Evolutionary conservation across 2,329 filamentous ascomycete species (phyloP).

Genomic region (Ramularia endophylla): DNA sequence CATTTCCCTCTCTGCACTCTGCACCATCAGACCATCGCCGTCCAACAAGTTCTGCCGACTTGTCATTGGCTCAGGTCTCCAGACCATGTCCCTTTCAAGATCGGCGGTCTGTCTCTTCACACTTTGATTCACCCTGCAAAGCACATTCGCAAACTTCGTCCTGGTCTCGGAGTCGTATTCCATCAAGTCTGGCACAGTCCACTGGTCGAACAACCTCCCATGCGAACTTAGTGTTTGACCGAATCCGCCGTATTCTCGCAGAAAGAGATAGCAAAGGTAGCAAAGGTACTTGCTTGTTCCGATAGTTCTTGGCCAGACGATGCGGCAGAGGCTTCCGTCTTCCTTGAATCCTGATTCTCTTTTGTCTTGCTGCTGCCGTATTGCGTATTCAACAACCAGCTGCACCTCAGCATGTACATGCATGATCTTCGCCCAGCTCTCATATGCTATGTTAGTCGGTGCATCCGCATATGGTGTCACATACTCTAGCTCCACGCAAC

Average conservation of each 20-base stretch:
- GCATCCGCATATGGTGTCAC: constrained; percentile 6
- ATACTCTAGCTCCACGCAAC: constrained; percentile 5
- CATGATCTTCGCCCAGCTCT: constrained; percentile 10
- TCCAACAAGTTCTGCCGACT: constrained; percentile 13
- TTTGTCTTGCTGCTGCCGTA: not conserved
- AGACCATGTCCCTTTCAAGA: constrained; percentile 1
- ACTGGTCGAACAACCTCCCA: constrained; percentile 12
- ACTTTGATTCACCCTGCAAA: constrained; percentile 3
- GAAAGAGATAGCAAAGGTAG: constrained; percentile 12
- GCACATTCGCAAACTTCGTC: constrained; percentile 2
- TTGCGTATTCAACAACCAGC: constrained; percentile 7
- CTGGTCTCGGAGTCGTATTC: constrained; percentile 3
- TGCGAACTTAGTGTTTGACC: constrained; percentile 5
- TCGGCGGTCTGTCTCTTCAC: constrained; percentile 1
- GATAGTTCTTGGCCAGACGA: constrained; percentile 5
- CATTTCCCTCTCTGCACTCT: not conserved
- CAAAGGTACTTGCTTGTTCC: constrained; percentile 15
- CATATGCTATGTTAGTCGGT: constrained; percentile 9
- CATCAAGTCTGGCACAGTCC: constrained; percentile 11
- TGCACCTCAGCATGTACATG: constrained; percentile 14
- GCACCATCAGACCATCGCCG: too few relatives aligned
- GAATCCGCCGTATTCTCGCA: constrained; percentile 7
- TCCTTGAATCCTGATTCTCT: too few relatives aligned
- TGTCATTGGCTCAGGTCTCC: constrained; percentile 13
- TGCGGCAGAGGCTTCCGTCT: not conserved